Conservation (phyloP, 345 rosid species). For the Melaleuca quinquenervia region DNA sequence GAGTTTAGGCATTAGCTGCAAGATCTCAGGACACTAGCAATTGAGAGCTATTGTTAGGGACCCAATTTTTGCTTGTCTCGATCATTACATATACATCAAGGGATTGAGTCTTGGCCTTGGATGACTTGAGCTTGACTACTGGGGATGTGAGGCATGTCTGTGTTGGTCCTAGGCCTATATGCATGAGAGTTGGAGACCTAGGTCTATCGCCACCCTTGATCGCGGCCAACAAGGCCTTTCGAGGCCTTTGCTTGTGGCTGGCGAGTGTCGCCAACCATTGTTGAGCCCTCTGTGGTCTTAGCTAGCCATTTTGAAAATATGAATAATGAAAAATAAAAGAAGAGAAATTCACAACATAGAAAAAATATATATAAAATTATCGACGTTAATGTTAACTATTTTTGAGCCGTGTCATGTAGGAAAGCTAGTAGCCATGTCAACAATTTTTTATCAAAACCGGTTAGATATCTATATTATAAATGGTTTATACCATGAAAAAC, state of each 20-base stretch:
- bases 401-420: neutral
- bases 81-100: neutral
- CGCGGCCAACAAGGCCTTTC: no score
- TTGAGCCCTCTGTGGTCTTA: rapidly evolving
- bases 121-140: neutral
- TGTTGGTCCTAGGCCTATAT: rapidly evolving
- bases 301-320: neutral
- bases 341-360: neutral
- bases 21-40: neutral
- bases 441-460: neutral
- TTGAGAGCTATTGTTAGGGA: neutral
- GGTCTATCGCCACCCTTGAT: neutral
- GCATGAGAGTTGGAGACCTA: neutral
- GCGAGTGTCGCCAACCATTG: neutral
- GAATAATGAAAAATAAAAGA: neutral
- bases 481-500: no score
- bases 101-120: neutral
- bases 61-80: neutral
- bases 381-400: neutral
- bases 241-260: neutral
- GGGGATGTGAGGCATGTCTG: neutral
- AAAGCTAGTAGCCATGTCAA: rapidly evolving
- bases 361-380: neutral
- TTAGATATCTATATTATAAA: neutral
- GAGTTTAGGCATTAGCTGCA: rapidly evolving